Evolutionary conservation across 2,329 filamentous ascomycete genomes (phyloP), one percentile per base, ranked within the genome.

Genomic region (Ophiocordyceps australis): DNA sequence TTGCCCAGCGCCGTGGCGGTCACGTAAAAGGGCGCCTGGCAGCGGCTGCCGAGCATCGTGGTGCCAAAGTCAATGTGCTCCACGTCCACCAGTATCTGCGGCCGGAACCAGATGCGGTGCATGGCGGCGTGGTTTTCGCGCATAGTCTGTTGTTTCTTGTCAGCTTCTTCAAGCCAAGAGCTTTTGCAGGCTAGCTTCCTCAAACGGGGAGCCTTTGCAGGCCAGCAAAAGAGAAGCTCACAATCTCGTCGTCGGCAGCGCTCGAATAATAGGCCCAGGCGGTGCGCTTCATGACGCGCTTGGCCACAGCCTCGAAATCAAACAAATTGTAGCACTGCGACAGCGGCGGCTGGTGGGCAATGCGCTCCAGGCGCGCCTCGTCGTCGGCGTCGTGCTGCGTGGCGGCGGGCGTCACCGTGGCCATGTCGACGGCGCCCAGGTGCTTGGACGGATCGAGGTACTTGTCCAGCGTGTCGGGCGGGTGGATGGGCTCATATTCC

Each of bases 221-320:
- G 9, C 13, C 12, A 14, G n/a, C 12, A 15, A 9, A 7, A 13
- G 12, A 11, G 22, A n/a, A 5, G n/a, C 26, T 23, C 12, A 54
- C 52, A 36, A 57, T 56, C 37, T 57, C 53, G 29, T 57, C 53
- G 17, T 57, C 53, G 0, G 86, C 82, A 29, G 81, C 86, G 43
- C 79, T 89, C 1, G 82, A 93, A 52, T 98, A 98, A 57, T 98
- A 98, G 15, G 79, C 89, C 89, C 89, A 98, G 0, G 86, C 86
- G 2, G 75, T 77, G 58, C 79, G 91, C 66, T 92, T 94, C 86
- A 95, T 94, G 29, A 91, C 71, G 20, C 71, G 62, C 40, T 76
- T 73, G 5, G 89, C 89, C 19, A 95, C 86, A 4, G 81, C 73
- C 61, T 98, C 89, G 48, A 98, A 98, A 54, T 98, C 89, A 56